phyloP scores from a whole-genome alignment of 805 yeast species.

The Hanseniaspora guilliermondii region DNA sequence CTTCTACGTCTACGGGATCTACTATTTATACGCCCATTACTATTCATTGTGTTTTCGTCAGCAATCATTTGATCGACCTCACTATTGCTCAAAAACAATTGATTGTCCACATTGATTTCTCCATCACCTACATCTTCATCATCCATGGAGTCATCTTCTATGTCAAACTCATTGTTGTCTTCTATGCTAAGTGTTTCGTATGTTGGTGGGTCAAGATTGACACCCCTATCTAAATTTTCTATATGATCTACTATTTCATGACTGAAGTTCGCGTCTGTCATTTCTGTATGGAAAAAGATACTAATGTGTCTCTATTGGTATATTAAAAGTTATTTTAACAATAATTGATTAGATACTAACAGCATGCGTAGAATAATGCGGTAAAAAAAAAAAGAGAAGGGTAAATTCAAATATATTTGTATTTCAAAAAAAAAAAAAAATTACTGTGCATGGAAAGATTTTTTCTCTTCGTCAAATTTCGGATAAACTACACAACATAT shows the following conservation, averaged over 20 bases:
- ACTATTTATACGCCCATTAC: constrained; percentile 14
- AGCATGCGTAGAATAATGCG: too few relatives aligned
- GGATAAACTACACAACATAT: too few relatives aligned
- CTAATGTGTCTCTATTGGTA: too few relatives aligned
- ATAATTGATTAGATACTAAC: too few relatives aligned
- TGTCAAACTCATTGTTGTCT: background rate
- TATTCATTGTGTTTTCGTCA: constrained; percentile 23
- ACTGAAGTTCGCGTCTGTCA: background rate
- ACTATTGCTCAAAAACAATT: background rate
- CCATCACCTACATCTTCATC: background rate
- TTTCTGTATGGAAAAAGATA: background rate
- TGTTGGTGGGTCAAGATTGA: constrained; percentile 11
- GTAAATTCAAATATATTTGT: too few relatives aligned
- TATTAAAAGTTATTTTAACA: too few relatives aligned
- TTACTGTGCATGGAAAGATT: too few relatives aligned
- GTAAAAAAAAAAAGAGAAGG: too few relatives aligned
- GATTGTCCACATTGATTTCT: constrained; percentile 1
- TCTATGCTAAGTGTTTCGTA: background rate
- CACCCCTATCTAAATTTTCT: constrained; percentile 5
- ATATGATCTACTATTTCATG: background rate
- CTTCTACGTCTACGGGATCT: constrained; percentile 17
- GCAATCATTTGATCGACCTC: background rate
- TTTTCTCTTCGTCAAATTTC: too few relatives aligned
- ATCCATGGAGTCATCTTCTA: background rate
- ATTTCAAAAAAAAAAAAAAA: too few relatives aligned